These are phyloP conservation scores for Maudiozyma bulderi DNA, from an alignment of 805 yeast species.

Conservation along the genomic window DNA sequence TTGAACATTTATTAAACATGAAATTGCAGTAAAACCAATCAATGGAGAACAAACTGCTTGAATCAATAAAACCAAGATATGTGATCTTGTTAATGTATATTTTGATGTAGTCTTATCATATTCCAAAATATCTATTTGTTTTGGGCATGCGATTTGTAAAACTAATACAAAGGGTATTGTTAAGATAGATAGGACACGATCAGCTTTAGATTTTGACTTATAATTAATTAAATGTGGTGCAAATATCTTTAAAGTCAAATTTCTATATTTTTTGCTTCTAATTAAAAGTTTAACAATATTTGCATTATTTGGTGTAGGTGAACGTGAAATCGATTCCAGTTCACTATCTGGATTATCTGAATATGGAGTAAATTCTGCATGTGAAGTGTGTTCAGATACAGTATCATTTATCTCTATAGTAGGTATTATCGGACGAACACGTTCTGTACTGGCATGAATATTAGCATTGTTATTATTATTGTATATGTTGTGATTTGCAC, in stretches of 20 bases:
- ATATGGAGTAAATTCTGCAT: slow-evolving; percentile 19
- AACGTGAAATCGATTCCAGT: not conserved
- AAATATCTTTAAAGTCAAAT: slow-evolving; percentile 9
- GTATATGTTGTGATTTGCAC: too few species aligned
- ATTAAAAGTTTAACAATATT: not conserved
- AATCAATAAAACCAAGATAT: slow-evolving; percentile 16
- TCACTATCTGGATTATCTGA: slow-evolving; percentile 12
- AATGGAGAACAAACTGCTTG: slow-evolving; percentile 30
- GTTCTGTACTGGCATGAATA: slow-evolving; percentile 9
- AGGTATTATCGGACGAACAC: slow-evolving; percentile 1
- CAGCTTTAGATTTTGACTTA: slow-evolving; percentile 15
- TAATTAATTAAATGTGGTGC: slow-evolving; percentile 30
- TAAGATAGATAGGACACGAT: slow-evolving; percentile 23
- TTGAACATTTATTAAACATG: slow-evolving; percentile 10
- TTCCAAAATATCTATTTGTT: slow-evolving; percentile 18
- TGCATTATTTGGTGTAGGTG: not conserved
- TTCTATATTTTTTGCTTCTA: slow-evolving; percentile 3
- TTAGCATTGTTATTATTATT: too few species aligned
- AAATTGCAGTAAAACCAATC: slow-evolving; percentile 12
- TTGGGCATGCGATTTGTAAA: slow-evolving; percentile 31
- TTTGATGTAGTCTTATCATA: slow-evolving; percentile 17
- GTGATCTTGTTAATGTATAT: slow-evolving; percentile 12
- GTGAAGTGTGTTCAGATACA: slow-evolving; percentile 12
- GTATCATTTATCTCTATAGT: not conserved
- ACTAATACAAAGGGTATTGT: slow-evolving; percentile 30